Evolutionary conservation across 2,329 filamentous ascomycete genomes (phyloP), one percentile per base, ranked within the genome.

Genomic region (Cladosporium sp.): DNA sequence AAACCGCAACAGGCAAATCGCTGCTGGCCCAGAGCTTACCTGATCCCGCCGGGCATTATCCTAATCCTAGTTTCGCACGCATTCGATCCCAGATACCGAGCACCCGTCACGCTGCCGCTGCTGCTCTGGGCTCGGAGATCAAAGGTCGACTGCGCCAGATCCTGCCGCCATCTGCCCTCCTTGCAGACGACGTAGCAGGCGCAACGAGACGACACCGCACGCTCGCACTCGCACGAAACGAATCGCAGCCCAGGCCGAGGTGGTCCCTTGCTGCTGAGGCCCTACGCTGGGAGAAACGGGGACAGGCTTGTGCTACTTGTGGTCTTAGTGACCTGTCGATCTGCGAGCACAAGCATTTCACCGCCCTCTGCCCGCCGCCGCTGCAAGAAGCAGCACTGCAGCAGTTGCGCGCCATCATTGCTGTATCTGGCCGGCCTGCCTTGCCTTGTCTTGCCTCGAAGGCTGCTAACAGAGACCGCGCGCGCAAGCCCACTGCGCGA

Each of bases 321-420:
- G 55, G 55, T 58, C n/a, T 34, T 28, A 47, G 57, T 18, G 38
- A 36, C 57, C 57, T 59, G 57, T 41, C 57, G 57, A 59, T 59
- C 57, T 10, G n/a, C 38, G 36, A 44, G 57, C 57, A 59, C 57
- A 59, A 59, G 57, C 55, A 59, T 59, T 59, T 59, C 57, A 59
- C 57, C 57, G 57, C 57, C 36, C 36, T 59, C 57, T 47, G 34
- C 57, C 36, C 38, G 21, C 55, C 36, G 55, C 57, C 57, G 57
- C 57, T 38, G 57, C 57, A 36, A 58, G 49, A 52, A 26, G 28
- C 28, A 26, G 49, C 26, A 21, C 30, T n/a, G 28, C 52, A 55
- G 38, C 30, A n/a, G 18, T 21, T 44, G 41, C 18, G 41, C 38
- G 38, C 38, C 38, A 21, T 21, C 10, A 47, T 47, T 12, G 41